Evolutionary conservation across 805 yeast genomes (phyloP).

Genomic region (Martiniozyma abietophila): DNA sequence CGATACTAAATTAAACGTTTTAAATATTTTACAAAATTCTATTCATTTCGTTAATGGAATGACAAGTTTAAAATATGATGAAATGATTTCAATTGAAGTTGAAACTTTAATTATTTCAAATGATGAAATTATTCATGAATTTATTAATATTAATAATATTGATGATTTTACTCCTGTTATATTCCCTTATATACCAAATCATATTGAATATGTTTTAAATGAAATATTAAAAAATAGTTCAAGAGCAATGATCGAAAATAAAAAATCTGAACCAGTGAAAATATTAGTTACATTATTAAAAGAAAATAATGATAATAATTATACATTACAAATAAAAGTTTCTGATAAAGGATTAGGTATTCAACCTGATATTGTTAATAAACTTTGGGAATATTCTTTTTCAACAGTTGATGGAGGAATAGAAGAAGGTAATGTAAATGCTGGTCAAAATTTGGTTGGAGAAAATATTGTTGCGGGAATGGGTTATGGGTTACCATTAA

Average conservation of each 20-base stretch:
- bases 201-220: constrained; percentile 77
- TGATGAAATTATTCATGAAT: constrained; percentile 24
- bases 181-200: constrained; percentile 81
- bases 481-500: constrained; percentile 91
- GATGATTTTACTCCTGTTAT: constrained; percentile 25
- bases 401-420: constrained; percentile 48
- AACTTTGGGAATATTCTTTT: constrained; percentile 80
- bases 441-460: constrained; percentile 32
- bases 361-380: constrained; percentile 49
- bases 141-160: background rate
- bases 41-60: constrained; percentile 75
- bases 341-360: constrained; percentile 91
- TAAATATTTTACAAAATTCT: constrained; percentile 52
- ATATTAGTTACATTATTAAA: constrained; percentile 35
- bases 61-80: constrained; percentile 76
- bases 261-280: constrained; percentile 35
- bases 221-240: constrained; percentile 83
- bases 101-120: constrained; percentile 30
- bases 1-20: constrained; percentile 56
- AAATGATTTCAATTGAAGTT: constrained; percentile 49
- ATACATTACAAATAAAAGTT: constrained; percentile 55
- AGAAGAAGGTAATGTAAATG: constrained; percentile 50
- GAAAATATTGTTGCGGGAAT: constrained; percentile 72
- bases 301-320: constrained; percentile 21
- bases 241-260: constrained; percentile 77